A percentile compares a stretch with the other conserved stretches of the same genome.
These are phyloP conservation scores for Ophiobolus disseminans DNA, from an alignment of 2,329 filamentous ascomycete species.

Conservation along the genomic window DNA sequence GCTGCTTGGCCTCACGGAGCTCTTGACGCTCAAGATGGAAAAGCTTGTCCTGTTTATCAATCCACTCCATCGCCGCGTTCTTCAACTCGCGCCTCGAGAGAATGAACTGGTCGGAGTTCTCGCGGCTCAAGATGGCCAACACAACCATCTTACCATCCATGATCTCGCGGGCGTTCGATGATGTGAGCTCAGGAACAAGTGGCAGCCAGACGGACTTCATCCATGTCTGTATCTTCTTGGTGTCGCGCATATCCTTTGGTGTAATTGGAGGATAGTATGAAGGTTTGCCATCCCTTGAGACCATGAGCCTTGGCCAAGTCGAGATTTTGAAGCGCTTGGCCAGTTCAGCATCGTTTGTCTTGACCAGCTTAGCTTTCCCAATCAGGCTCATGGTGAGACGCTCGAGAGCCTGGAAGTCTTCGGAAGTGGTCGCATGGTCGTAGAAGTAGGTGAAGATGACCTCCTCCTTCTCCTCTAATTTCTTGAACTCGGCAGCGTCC, in stretches of 20 bases:
- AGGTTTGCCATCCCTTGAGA: slow-evolving; percentile 85
- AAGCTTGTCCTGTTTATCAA: slow-evolving; percentile 90
- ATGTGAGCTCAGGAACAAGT: slow-evolving; percentile 91
- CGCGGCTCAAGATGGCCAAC: slow-evolving; percentile 82
- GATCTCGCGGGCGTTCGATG: slow-evolving; percentile 88
- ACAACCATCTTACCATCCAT: slow-evolving; percentile 97
- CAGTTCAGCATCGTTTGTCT: slow-evolving; percentile 80
- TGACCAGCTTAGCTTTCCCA: slow-evolving; percentile 89
- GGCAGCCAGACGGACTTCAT: slow-evolving; percentile 97
- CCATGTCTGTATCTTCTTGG: slow-evolving; percentile 80
- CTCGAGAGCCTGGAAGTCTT: slow-evolving; percentile 90
- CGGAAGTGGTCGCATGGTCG: slow-evolving; percentile 88
- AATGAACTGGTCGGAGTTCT: slow-evolving; percentile 79
- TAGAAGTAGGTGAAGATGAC: slow-evolving; percentile 98
- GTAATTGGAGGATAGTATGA: slow-evolving; percentile 89
- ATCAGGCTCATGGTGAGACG: slow-evolving; percentile 86
- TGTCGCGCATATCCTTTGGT: slow-evolving; percentile 91
- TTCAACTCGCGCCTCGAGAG: slow-evolving; percentile 88
- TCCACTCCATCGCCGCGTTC: slow-evolving; percentile 95
- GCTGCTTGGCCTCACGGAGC: slow-evolving; percentile 89
- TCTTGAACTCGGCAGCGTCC: slow-evolving; percentile 75
- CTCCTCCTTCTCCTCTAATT: slow-evolving; percentile 89
- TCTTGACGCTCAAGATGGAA: slow-evolving; percentile 95
- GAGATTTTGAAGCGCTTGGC: slow-evolving; percentile 90
- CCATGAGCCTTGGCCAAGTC: slow-evolving; percentile 92